Evolutionary conservation across 106 monocot species (phyloP), one percentile per base, ranked within the genome.

Genomic region (Phalaenopsis aphrodite): DNA sequence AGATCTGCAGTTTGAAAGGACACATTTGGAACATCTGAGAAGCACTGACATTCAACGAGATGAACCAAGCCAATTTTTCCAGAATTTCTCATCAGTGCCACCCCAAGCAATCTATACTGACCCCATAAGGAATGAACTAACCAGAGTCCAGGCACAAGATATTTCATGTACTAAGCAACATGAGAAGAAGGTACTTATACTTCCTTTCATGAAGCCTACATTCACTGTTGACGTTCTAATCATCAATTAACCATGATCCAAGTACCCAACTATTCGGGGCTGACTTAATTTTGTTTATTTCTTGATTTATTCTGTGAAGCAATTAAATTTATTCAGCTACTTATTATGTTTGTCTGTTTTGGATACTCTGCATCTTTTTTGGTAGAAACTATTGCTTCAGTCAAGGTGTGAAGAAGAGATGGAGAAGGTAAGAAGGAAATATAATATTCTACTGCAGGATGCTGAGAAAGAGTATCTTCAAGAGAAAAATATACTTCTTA

Each of bases 111-210:
- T 88, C 79, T 58, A 75, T 66, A 37, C 77, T 58, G 93, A 95
- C 37, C 91, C 91, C 16, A 72, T 95, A 55, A 85, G 85, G 56
- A 93, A 89, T 84, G 95, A 95, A 76, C 72, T 93, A 45, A 37
- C 48, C 15, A 93, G 87, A 79, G 82, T 95, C 78, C 72, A 67
- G 0, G 72, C 65, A 71, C 88, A 93, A 68, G 49, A 61, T 16
- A 84, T 89, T 12, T 52, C 42, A 10, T 69, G 82, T 8, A 66
- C 38, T 30, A 87, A 91, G 78, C 68, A 84, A 79, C 55, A 86
- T 23, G 91, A 93, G 56, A 80, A 84, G 17, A 81, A 82, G 95
- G 95, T 95, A 38, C 69, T 38, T 11, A 39, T 69, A 37, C 38
- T 39, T 36, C 23, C 38, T 38, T 69, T 69, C 69, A 69, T 69